These are phyloP conservation scores for Saccharomycopsis sp. DNA, from an alignment of 805 yeast genomes.

Conservation along the genomic window DNA sequence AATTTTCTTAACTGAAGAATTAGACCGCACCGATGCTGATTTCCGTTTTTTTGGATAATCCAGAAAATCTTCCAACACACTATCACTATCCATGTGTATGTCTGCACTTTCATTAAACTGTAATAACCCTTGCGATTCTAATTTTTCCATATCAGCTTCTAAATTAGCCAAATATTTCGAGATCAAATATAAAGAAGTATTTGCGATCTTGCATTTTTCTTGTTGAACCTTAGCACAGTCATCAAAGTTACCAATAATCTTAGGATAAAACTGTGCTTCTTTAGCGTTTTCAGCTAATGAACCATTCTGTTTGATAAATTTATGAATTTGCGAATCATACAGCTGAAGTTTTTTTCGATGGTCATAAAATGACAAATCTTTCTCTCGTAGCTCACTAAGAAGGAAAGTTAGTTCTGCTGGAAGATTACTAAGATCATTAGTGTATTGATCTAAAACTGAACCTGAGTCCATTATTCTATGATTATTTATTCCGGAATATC, in stretches of 20 bases:
- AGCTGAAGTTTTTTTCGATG: constrained; percentile 57
- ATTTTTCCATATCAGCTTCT: constrained; percentile 65
- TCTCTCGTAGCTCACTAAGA: constrained; percentile 66
- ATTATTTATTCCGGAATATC: not conserved
- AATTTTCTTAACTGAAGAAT: constrained; percentile 22
- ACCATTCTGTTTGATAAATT: constrained; percentile 76
- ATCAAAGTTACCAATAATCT: constrained; percentile 62
- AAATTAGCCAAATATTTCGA: constrained; percentile 67
- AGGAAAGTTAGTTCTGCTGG: constrained; percentile 82
- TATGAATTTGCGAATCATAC: constrained; percentile 75
- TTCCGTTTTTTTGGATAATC: constrained; percentile 1
- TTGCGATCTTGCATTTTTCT: constrained; percentile 72
- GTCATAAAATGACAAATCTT: constrained; percentile 63
- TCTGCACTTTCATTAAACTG: constrained; percentile 43
- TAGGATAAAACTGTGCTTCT: constrained; percentile 58
- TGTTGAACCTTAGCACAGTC: constrained; percentile 57
- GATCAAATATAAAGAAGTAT: constrained; percentile 73
- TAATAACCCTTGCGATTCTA: constrained; percentile 76
- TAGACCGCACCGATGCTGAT: not conserved
- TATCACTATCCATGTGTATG: constrained; percentile 27
- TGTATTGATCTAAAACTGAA: constrained; percentile 66
- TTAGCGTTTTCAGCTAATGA: constrained; percentile 75
- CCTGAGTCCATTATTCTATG: constrained; percentile 62
- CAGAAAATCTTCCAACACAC: too few relatives aligned
- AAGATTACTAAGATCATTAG: constrained; percentile 69